Evolutionary conservation across 2,329 filamentous ascomycete genomes (phyloP), one percentile per base, ranked within the genome.

Genomic region (Paracoccidioides brasiliensis): DNA sequence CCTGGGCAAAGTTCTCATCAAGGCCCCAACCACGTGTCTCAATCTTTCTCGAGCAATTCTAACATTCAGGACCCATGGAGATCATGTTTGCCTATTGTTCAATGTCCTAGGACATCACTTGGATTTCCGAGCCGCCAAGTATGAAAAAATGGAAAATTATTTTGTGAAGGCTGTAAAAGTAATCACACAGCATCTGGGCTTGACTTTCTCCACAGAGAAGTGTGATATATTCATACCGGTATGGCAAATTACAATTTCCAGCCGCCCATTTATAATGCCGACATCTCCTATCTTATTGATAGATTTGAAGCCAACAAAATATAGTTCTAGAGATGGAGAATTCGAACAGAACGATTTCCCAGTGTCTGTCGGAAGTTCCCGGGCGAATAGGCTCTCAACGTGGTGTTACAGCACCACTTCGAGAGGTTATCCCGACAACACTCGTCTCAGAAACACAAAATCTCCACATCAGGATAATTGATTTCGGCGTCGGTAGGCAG

Each of bases 1-100:
- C 60, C 60, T 14, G 28, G 15, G 28, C 38, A 45, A 48, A 60
- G 57, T 33, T 52, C 54, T 42, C 61, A 66, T 55, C 28, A 60
- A 58, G 62, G 64, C 14, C 50, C 59, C 37, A 42, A 61, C 35
- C 54, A 62, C 41, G 57, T 64, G 3, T 58, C 59, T 0, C 32
- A 30, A 41, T 51, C 62, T 53, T n/a, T n/a, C 58, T 67, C 8
- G 58, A 65, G 15, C 56, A 63, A 5, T 67, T 66, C 55, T 59
- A 53, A 8, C 64, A 67, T 58, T 55, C 44, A 33, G 66, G 65
- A 8, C 64, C 62, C 14, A 64, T 57, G 64, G 65, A 54, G 55
- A 63, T 37, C 64, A 67, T 58, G 59, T 66, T 5, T 67, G 65
- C 54, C 53, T 67, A 10, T 60, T 59, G 1, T 64, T 66, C 42